Conservation (phyloP, 768 basidiomycete genomes). For the Boletus rex-veris region DNA sequence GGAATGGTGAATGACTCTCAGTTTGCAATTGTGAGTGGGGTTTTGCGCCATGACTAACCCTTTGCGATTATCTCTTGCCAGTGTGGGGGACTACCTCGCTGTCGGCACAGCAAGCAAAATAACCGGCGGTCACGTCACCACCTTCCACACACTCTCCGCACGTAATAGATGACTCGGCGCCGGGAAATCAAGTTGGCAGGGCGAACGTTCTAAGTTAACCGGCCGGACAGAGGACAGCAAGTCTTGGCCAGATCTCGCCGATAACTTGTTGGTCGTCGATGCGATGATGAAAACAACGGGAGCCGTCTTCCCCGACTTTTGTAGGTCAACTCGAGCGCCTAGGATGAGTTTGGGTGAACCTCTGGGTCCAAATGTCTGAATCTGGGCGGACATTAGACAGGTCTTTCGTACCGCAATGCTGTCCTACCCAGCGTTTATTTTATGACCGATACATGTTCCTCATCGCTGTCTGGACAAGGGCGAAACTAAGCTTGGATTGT, state of each 20-base stretch:
- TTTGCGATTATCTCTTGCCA: not conserved
- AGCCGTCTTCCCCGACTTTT: not conserved
- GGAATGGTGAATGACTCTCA: not conserved
- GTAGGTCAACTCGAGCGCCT: too few species aligned
- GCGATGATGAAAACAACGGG: not conserved
- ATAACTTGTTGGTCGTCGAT: not conserved
- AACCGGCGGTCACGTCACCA: not conserved
- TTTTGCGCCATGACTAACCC: not conserved
- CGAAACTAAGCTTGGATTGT: too few species aligned
- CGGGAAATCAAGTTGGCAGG: not conserved
- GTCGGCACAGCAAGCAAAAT: not conserved
- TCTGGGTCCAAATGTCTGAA: too few species aligned
- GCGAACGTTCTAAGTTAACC: not conserved
- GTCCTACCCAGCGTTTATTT: too few species aligned
- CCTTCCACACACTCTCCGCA: not conserved
- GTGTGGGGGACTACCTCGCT: not conserved
- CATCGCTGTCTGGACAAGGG: too few species aligned
- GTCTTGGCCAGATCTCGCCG: constrained; percentile 2
- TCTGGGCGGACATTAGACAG: too few species aligned
- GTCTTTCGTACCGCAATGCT: too few species aligned
- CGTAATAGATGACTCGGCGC: not conserved
- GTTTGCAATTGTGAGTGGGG: not conserved
- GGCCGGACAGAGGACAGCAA: too few species aligned
- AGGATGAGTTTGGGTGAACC: too few species aligned
- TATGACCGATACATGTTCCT: too few species aligned